Evolutionary conservation across 148 eudicot species (phyloP).

Genomic region (Spergularia bocconei): DNA sequence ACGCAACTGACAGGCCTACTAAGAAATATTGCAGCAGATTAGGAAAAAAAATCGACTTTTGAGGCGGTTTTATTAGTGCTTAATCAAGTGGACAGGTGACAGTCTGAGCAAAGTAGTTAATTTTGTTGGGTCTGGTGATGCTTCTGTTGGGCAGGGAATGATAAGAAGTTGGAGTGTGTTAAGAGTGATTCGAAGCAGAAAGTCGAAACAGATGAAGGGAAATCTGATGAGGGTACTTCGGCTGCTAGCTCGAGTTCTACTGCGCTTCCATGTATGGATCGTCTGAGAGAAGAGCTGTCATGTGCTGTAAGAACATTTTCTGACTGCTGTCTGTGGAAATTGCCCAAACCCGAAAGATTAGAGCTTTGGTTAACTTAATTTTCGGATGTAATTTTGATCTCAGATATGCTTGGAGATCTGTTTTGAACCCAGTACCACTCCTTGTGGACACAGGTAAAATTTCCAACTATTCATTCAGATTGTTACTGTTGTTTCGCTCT

Average conservation of each 20-base stretch:
- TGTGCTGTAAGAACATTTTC: conserved; percentile 64
- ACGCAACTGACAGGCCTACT: too few relatives aligned
- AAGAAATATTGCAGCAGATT: too few relatives aligned
- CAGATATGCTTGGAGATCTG: conserved; percentile 98
- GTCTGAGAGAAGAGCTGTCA: conserved; percentile 87
- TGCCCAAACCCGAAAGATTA: neutral
- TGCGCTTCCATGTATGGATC: conserved; percentile 60
- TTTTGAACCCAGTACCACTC: conserved; percentile 91
- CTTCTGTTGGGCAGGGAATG: conserved; percentile 18
- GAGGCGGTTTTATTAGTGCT: neutral
- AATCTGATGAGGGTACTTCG: conserved; percentile 18
- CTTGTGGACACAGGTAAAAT: conserved; percentile 94
- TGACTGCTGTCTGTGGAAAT: neutral
- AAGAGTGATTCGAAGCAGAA: conserved; percentile 38
- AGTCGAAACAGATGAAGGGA: conserved; percentile 22
- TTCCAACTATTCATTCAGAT: neutral
- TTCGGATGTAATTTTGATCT: conserved; percentile 8
- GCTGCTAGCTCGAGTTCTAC: conserved; percentile 35
- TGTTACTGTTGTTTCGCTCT: neutral
- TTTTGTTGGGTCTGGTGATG: neutral
- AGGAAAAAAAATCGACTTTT: neutral
- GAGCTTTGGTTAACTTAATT: neutral
- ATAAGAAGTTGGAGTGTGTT: neutral
- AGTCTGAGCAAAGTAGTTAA: neutral
- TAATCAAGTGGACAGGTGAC: neutral